Base-by-base conservation (phyloP, 306 rosid genomes). In the Sicyos edulis region DNA sequence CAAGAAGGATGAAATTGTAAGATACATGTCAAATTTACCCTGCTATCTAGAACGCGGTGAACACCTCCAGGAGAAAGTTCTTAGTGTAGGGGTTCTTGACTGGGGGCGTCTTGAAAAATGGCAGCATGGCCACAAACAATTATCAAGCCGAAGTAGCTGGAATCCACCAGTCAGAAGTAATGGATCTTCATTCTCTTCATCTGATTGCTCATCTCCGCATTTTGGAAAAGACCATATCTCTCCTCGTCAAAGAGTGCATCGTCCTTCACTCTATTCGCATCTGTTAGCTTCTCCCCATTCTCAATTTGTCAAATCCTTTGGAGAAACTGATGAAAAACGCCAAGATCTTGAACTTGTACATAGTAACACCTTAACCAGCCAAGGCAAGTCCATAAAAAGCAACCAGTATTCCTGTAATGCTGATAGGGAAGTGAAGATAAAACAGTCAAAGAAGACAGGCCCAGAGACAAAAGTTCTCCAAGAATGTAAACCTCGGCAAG, bases 1-100 rank as follows among this genome's bases (percentile, higher is more conserved):
- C 49, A 80, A 86, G 45, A 96, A 83, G 66, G 97, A 93, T 3
- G 98, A 93, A 75, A 85, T 93, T 61, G 88, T 93, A 54, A 91
- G 75, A 85, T 83, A 88, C 82, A 93, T 93, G 99, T 86, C 96
- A 19, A 82, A 83, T 54, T 83, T 93, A 82, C 99, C 99, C 2
- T 85, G 92, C 82, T 93, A 82, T 86, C 86, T 93, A 68, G 88
- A 91, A 82, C 88, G 80, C 64, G 91, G 95, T 22, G 82, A 80
- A 77, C 85, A 81, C 24, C 55, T 61, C 49, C 83, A 82, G 64
- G 99, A 93, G 71, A 88, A 87, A 77, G 85, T 70, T 75, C 84
- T 91, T 57, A 93, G 88, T 78, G 90, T 93, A 32, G 99, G 99
- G 71, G 99, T 93, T 78, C 97, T 93, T 82, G 92, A 93, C 78